Base-by-base conservation (phyloP, 192 early-diverging fungal species). In the Entophlyctis luteolus region DNA sequence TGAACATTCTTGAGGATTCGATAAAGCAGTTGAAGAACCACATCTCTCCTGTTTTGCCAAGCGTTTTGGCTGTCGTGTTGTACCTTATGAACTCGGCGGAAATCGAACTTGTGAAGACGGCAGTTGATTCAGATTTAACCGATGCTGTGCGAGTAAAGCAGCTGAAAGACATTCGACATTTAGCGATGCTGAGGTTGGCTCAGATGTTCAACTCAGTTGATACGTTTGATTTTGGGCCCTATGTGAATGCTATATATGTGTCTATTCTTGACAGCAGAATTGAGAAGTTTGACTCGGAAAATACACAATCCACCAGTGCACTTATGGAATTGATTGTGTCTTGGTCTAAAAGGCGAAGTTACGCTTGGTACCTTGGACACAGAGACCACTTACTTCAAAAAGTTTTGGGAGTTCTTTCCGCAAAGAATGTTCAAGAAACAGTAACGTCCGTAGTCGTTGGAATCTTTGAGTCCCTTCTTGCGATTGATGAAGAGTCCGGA, bases 251-350 rank as follows among this genome's bases (percentile, higher is more conserved):
- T 39, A 88, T 98, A 72, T 98, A 86, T 59, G 58, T 77, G 16
- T 74, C 81, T 0, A 87, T 88, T 39, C 81, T 99, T 27, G 74
- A 84, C 42, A 77, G 84, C 12, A 85, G 92, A 25, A 72, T 99
- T 16, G 74, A 82, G 27, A 83, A 75, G 16, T 80, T 98, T 23
- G 80, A 78, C 29, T 68, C 69, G 18, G 97, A 99, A 71, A 93
- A 92, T 70, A 93, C 93, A 3, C 95, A 98, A 73, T 83, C 87
- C 39, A 85, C 92, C 2, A 92, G 90, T 1, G 79, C 87, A 0
- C 72, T 96, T 25, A 77, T 96, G 76, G 81, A 87, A 58, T 73
- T 98, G 37, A 78, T 99, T 34, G 65, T 73, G 5, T 77, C 85
- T 2, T 98, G 96, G 96, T 78, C 93, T 4, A 76, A 80, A 35